phyloP scores from a whole-genome alignment of 1,284 basidiomycete species.

The Leccinum subrobustum region DNA sequence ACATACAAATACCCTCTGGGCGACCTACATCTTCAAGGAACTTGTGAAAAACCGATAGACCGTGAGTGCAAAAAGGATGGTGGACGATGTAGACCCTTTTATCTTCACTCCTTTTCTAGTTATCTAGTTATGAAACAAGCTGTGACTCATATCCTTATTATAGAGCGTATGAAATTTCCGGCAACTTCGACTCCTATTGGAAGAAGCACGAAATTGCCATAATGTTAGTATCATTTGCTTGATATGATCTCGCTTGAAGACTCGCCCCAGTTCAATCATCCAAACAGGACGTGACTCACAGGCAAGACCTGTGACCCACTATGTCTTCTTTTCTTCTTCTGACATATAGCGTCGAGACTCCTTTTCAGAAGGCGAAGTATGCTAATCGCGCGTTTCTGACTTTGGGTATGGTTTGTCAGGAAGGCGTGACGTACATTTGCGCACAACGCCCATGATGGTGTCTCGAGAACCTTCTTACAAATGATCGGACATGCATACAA shows the following conservation, averaged over 20 bases:
- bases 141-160: too few species aligned
- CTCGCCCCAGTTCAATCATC: constrained; percentile 74
- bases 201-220: constrained; percentile 91
- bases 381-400: neutral
- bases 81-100: neutral
- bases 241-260: constrained; percentile 62
- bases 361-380: neutral
- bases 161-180: constrained; percentile 41
- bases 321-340: neutral
- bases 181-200: constrained; percentile 95
- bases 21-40: neutral
- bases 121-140: too few species aligned
- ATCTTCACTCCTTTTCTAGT: too few species aligned
- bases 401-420: neutral
- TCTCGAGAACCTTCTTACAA: neutral
- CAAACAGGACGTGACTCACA: constrained; percentile 79
- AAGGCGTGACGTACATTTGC: neutral
- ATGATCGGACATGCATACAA: constrained; percentile 24
- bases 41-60: constrained; percentile 15
- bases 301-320: neutral
- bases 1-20: too few species aligned
- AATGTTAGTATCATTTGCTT: constrained; percentile 85
- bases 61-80: constrained; percentile 8
- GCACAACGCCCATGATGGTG: neutral
- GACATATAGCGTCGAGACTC: neutral